Conservation (phyloP, 1,139 yeast genomes). For the Candida sanyaensis region DNA sequence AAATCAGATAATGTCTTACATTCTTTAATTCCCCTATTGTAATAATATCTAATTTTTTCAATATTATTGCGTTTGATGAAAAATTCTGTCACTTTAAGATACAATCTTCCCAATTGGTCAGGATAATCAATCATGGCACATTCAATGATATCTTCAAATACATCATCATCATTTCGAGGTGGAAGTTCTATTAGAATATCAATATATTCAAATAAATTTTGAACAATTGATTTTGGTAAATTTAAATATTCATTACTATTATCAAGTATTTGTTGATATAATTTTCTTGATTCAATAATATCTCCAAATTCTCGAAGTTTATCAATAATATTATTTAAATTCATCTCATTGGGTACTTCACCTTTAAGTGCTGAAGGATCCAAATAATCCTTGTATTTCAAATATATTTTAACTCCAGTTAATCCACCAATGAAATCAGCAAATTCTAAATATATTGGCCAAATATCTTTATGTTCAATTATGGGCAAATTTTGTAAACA, state of each 20-base stretch:
- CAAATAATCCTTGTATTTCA: constrained; percentile 42
- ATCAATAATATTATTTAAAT: constrained; percentile 21
- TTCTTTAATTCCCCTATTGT: constrained; percentile 46
- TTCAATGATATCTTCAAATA: constrained; percentile 10
- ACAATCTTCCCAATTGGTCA: constrained; percentile 58
- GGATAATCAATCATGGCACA: constrained; percentile 46
- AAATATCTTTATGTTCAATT: constrained; percentile 56
- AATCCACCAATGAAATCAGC: constrained; percentile 48
- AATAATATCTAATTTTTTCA: constrained; percentile 48
- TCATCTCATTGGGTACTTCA: constrained; percentile 5
- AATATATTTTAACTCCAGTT: constrained; percentile 44
- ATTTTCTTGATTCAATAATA: constrained; percentile 13
- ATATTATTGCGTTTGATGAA: constrained; percentile 33
- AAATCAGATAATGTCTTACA: constrained; percentile 64
- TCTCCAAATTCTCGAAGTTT: constrained; percentile 29
- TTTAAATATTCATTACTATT: constrained; percentile 15
- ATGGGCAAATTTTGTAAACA: constrained; percentile 54
- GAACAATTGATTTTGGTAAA: constrained; percentile 17
- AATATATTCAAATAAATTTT: constrained; percentile 49
- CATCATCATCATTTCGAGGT: constrained; percentile 1
- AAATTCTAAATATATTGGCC: constrained; percentile 60
- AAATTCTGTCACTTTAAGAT: constrained; percentile 52
- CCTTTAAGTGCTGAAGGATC: constrained; percentile 14
- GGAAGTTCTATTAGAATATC: constrained; percentile 35
- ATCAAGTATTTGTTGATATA: constrained; percentile 18